Evolutionary conservation across 805 yeast genomes (phyloP).

Genomic region (Wickerhamiella siamensis): DNA sequence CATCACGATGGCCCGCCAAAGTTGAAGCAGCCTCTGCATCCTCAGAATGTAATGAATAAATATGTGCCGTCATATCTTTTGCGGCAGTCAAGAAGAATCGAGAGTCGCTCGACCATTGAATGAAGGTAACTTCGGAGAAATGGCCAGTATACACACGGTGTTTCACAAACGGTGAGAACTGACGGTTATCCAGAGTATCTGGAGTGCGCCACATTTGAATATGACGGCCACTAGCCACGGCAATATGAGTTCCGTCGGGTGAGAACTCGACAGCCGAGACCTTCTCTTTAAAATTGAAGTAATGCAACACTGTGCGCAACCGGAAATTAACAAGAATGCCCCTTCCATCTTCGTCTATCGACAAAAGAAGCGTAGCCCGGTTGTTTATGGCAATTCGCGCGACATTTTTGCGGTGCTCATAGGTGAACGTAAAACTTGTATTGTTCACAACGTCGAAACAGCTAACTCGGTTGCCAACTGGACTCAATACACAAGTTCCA

Average conservation of each 20-base stretch:
- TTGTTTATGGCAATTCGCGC: slow-evolving; percentile 66
- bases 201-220: slow-evolving; percentile 94
- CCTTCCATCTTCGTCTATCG: slow-evolving; percentile 85
- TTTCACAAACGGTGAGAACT: slow-evolving; percentile 91
- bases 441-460: slow-evolving; percentile 77
- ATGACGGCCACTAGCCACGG: slow-evolving; percentile 67
- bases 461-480: slow-evolving; percentile 87
- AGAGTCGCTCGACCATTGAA: slow-evolving; percentile 85
- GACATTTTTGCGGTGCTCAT: slow-evolving; percentile 82
- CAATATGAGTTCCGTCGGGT: slow-evolving; percentile 78
- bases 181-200: slow-evolving; percentile 61
- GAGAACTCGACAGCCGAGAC: slow-evolving; percentile 69
- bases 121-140: slow-evolving; percentile 59
- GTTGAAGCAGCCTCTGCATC: slow-evolving; percentile 71
- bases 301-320: slow-evolving; percentile 75
- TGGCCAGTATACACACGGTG: slow-evolving; percentile 88
- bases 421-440: slow-evolving; percentile 75
- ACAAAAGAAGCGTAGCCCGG: slow-evolving; percentile 63
- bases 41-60: slow-evolving; percentile 59
- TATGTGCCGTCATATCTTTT: slow-evolving; percentile 76
- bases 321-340: slow-evolving; percentile 80
- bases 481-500: slow-evolving; percentile 70
- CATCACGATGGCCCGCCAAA: slow-evolving; percentile 84
- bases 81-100: slow-evolving; percentile 76
- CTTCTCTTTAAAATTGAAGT: slow-evolving; percentile 77